Conservation (phyloP, 2,329 filamentous ascomycete genomes). For the Botrytis porri region DNA sequence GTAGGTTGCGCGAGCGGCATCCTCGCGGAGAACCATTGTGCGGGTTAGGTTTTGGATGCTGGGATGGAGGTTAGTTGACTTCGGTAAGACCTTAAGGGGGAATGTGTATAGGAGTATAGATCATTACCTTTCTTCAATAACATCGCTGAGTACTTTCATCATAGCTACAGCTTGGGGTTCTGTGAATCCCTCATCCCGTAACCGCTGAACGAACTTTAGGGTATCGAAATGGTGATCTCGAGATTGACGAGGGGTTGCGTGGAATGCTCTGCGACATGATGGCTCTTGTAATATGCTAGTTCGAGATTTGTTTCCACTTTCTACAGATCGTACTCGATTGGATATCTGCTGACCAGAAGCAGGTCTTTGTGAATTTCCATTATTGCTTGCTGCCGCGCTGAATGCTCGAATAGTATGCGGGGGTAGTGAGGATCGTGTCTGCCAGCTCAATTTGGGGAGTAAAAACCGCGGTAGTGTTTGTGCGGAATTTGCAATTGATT, state of each 20-base stretch:
- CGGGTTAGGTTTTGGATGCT: slow-evolving; percentile 95
- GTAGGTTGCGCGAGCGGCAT: slow-evolving; percentile 76
- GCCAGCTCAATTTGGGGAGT: slow-evolving; percentile 38
- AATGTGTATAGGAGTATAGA: not conserved
- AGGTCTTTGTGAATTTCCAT: slow-evolving; percentile 18
- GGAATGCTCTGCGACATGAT: slow-evolving; percentile 52
- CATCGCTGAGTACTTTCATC: slow-evolving; percentile 96
- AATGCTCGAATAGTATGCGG: slow-evolving; percentile 29
- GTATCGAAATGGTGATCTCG: slow-evolving; percentile 98
- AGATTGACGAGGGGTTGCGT: slow-evolving; percentile 57
- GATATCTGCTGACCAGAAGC: not conserved
- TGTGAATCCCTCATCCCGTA: slow-evolving; percentile 89
- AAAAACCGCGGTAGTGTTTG: slow-evolving; percentile 36
- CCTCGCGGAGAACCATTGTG: slow-evolving; percentile 96
- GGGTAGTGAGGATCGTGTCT: slow-evolving; percentile 24
- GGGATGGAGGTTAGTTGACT: slow-evolving; percentile 11
- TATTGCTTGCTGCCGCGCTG: slow-evolving; percentile 25
- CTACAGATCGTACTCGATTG: not conserved
- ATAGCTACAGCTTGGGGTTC: slow-evolving; percentile 95
- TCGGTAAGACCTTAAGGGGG: not conserved
- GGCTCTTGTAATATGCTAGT: slow-evolving; percentile 26
- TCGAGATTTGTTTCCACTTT: not conserved
- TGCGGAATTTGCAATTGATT: slow-evolving; percentile 26
- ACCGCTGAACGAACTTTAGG: slow-evolving; percentile 88
- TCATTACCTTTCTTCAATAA: slow-evolving; percentile 83